Evolutionary conservation across 2,329 filamentous ascomycete species (phyloP), one percentile per base, ranked within the genome.

Genomic region (Cucurbitaria berberidis): DNA sequence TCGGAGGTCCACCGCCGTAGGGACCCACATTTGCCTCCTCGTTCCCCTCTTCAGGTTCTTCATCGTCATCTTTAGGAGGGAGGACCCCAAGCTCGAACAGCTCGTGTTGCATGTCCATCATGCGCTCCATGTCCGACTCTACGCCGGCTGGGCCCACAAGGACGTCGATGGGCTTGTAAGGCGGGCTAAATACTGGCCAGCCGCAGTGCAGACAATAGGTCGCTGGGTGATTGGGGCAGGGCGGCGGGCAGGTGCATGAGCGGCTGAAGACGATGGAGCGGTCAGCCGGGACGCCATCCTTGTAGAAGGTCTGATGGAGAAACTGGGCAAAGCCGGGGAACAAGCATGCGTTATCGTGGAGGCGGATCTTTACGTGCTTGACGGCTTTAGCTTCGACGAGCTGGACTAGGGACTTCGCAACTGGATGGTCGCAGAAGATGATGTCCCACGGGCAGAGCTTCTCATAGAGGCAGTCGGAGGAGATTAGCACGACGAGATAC

Each of bases 281-380:
- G 11, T 39, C 41, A 15, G 13, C 42, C 9, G 34, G 29, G 19
- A n/a, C 26, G 19, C 29, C 16, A 5, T 47, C 35, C 18, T 50
- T 22, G 26, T 47, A n/a, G 36, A 64, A 64, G 1, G 15, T 40
- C 16, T 55, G 43, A 4, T 46, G 15, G 4, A 64, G 40, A 21
- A 45, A 52, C 1, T 32, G 11, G 11, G 48, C 54, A 16, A 50
- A 55, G 8, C 22, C 21, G 2, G 57, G 57, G 16, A 34, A 51
- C n/a, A 63, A 16, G 4, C 15, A 16, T 8, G 60, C 62, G 10
- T 48, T 54, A 38, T 66, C 48, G 24, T 66, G 60, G 1, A 63
- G 13, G 15, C 60, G 62, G 24, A 66, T 38, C 36, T 51, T 59
- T 1, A 63, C 7, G 26, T 56, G 44, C 18, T 40, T 42, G 6